Percentiles rank a stretch among this genome's conserved stretches.
phyloP scores from a whole-genome alignment of 441 rosid genomes.

The Arabidopsis lyrata region DNA sequence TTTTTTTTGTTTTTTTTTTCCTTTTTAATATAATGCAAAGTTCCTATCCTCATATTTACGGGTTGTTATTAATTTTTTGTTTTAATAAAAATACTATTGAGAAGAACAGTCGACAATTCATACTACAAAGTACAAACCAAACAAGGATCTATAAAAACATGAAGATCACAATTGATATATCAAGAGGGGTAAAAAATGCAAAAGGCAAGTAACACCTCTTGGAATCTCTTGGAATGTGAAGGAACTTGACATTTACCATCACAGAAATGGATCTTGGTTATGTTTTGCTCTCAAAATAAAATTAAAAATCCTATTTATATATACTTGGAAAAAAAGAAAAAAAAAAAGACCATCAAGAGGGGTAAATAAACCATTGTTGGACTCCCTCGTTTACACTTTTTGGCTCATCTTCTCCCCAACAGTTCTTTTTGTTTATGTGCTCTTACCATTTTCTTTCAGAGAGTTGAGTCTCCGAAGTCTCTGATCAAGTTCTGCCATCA shows the following conservation, averaged over 20 bases:
- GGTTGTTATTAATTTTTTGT: background rate
- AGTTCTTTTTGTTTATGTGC: conserved; percentile 15
- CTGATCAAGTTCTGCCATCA: conserved; percentile 95
- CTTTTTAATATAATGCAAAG: background rate
- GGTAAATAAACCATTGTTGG: conserved; percentile 33
- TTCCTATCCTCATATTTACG: conserved; percentile 14
- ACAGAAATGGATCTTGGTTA: conserved; percentile 33
- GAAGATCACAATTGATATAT: conserved; percentile 40
- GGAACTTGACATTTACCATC: conserved; percentile 44
- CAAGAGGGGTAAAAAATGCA: conserved; percentile 20
- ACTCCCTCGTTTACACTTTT: conserved; percentile 41
- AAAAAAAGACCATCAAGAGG: conserved; percentile 30
- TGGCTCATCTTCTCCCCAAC: conserved; percentile 39
- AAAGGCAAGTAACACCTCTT: conserved; percentile 28
- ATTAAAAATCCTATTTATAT: conserved; percentile 32
- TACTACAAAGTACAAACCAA: background rate
- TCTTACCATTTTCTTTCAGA: conserved; percentile 51
- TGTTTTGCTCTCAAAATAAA: conserved; percentile 35
- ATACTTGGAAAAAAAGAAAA: conserved; percentile 13
- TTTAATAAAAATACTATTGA: background rate
- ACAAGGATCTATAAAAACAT: conserved; percentile 23
- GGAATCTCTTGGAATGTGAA: conserved; percentile 35
- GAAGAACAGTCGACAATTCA: conserved; percentile 2
- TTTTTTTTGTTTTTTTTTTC: too few relatives aligned
- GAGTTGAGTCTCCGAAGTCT: conserved; percentile 86